phyloP scores from a whole-genome alignment of 345 rosid genomes.

The Raphanus raphanistrum region DNA sequence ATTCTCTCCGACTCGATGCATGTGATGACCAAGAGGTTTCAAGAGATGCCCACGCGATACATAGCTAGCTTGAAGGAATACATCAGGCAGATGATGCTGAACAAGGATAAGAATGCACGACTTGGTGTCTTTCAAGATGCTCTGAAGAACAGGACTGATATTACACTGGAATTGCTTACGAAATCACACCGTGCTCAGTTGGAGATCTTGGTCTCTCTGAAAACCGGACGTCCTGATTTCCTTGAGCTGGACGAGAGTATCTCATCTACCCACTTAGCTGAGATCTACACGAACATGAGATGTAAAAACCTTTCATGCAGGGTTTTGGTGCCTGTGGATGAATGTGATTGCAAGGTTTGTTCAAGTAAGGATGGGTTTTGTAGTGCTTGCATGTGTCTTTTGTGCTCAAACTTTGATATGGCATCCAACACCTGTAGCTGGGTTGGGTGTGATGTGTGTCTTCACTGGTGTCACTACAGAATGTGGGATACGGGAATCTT shows the following conservation, averaged over 20 bases:
- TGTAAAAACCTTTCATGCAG: constrained; percentile 80
- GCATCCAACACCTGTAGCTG: constrained; percentile 95
- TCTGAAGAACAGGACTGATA: constrained; percentile 63
- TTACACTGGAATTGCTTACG: constrained; percentile 55
- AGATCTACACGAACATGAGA: constrained; percentile 74
- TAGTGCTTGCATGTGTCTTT: constrained; percentile 92
- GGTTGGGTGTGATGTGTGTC: constrained; percentile 98
- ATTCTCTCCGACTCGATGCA: constrained; percentile 73
- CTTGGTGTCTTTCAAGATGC: constrained; percentile 55
- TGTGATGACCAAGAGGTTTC: constrained; percentile 73
- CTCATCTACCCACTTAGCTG: constrained; percentile 75
- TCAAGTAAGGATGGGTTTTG: constrained; percentile 83
- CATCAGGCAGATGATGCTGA: constrained; percentile 69
- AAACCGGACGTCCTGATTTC: constrained; percentile 67
- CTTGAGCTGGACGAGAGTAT: constrained; percentile 54
- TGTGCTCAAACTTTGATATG: constrained; percentile 91
- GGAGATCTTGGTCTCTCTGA: constrained; percentile 82
- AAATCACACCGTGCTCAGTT: constrained; percentile 75
- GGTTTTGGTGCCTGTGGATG: constrained; percentile 79
- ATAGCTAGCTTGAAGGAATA: constrained; percentile 65
- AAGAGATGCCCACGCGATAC: constrained; percentile 73
- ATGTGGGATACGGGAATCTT: constrained; percentile 77
- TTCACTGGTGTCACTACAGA: constrained; percentile 98
- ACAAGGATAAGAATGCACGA: constrained; percentile 57
- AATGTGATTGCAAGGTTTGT: constrained; percentile 94